Evolutionary conservation across 2,329 filamentous ascomycete genomes (phyloP).

Genomic region (Botrytis byssoidea): DNA sequence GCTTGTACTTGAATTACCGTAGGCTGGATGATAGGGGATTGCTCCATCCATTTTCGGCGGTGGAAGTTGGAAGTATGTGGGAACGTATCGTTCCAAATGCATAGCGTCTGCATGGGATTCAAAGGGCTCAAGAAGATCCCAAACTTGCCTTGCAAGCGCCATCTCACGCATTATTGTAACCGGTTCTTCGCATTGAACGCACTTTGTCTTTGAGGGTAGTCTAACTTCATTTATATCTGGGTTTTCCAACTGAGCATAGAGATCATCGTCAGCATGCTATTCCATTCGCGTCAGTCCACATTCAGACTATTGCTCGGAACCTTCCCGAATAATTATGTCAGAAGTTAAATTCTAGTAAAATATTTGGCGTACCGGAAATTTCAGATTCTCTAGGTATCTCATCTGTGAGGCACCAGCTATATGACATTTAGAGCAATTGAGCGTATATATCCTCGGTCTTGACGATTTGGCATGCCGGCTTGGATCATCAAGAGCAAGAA

Average conservation of each 20-base stretch:
- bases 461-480: conserved; percentile 35
- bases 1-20: conserved; percentile 21
- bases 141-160: conserved; percentile 40
- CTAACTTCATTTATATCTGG: conserved; percentile 27
- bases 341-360: neutral
- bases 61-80: conserved; percentile 40
- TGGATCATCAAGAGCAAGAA: conserved; percentile 42
- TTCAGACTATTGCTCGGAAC: neutral
- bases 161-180: conserved; percentile 43
- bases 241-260: conserved; percentile 27
- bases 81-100: conserved; percentile 42
- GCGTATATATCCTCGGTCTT: conserved; percentile 40
- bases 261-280: conserved; percentile 22
- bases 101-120: conserved; percentile 42
- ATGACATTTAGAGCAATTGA: conserved; percentile 43
- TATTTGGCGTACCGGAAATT: conserved; percentile 34
- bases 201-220: conserved; percentile 38
- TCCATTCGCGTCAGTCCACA: conserved; percentile 3
- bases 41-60: conserved; percentile 37
- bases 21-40: conserved; percentile 26
- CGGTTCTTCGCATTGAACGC: conserved; percentile 39
- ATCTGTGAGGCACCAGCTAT: conserved; percentile 42
- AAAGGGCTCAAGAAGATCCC: conserved; percentile 42
- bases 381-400: conserved; percentile 34
- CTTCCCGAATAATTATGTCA: neutral